Base-by-base conservation (phyloP, 805 yeast species). In the Groenewaldozyma salmanticensis region DNA sequence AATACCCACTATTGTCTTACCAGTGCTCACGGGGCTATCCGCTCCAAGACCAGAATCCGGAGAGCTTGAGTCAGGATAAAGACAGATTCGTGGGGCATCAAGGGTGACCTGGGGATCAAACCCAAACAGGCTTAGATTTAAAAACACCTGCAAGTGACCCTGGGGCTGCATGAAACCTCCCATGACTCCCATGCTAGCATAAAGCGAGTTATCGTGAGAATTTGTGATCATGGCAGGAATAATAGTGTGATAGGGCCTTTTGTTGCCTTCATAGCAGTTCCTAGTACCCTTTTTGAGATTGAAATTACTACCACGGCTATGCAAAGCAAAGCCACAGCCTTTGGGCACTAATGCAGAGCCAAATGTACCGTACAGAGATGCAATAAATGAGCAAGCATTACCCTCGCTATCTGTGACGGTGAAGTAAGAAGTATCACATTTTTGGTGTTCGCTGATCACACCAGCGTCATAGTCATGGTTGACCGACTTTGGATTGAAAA, bases 161-260 rank as follows among this genome's bases (percentile, higher is more conserved):
- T 81, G 85, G 2, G 94, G 94, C 58, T 84, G 94, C 65, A 79
- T 81, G 62, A 77, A 83, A 1, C 90, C 94, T 15, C 94, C 94
- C 86, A 81, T 82, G 46, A 80, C 82, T 38, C 90, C 92, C 50
- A 70, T 79, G n/a, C 79, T 62, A 1, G 87, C 86, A 52, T 68
- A 77, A n/a, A 83, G 59, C 4, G 45, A 46, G 22, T 59, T 63
- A 38, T 56, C 54, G 2, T 42, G 44, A 21, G 40, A 41, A 2
- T 49, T 45, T 11, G 94, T 83, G 22, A 83, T 72, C 78, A 83
- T 71, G 0, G 86, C 84, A 1, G 94, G 94, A 44, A 83, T 82
- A 44, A 83, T 83, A 0, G 94, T 84, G 53, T 84, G 94, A 58
- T 81, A 83, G 1, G 86, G 78, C 48, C 92, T 65, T 57, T 83